Evolutionary conservation across 2,329 filamentous ascomycete species (phyloP), one percentile per base, ranked within the genome.

Genomic region (Podosphaera xanthii): DNA sequence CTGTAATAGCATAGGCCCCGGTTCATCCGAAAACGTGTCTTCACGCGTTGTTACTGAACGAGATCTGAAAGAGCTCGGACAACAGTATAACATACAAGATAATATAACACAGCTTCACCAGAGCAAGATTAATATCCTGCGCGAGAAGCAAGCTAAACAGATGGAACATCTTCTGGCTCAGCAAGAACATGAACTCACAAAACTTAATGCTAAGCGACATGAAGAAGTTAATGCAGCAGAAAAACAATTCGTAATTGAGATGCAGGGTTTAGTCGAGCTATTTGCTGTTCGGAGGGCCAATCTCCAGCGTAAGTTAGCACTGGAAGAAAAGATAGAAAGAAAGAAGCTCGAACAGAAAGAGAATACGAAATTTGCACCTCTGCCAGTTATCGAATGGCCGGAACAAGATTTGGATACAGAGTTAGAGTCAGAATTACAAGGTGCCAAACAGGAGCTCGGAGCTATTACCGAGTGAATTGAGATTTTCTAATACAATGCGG

Each of bases 41-140:
- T 70, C 71, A 0, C 71, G 80, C 6, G 70, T 75, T 0, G 78
- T 83, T 14, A 83, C 80, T 1, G 77, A 81, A 65, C 73, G 76
- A 53, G 77, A 83, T 62, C 70, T 80, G 30, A 74, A 76, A 40
- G 77, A 81, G 65, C 71, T 83, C 2, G 75, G 76, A 8, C 77
- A 81, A 64, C 79, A 83, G 66, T 82, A 82, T 68, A 79, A 75
- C 62, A 65, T 81, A 10, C 75, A 78, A 44, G 79, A 81, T 65
- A 76, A 76, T 62, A 76, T 83, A 73, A 75, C 77, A 61, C 74
- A 77, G 44, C 70, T 80, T 2, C 79, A 83, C 62, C 73, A 79
- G 64, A 73, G 77, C 46, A 78, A 77, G 66, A 81, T 83, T 67
- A 82, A 82, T 64, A 79, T 83, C 34, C 75, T 83, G 72, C 74